Conservation (phyloP, 768 basidiomycete genomes). For the Boletus barrowsii region DNA sequence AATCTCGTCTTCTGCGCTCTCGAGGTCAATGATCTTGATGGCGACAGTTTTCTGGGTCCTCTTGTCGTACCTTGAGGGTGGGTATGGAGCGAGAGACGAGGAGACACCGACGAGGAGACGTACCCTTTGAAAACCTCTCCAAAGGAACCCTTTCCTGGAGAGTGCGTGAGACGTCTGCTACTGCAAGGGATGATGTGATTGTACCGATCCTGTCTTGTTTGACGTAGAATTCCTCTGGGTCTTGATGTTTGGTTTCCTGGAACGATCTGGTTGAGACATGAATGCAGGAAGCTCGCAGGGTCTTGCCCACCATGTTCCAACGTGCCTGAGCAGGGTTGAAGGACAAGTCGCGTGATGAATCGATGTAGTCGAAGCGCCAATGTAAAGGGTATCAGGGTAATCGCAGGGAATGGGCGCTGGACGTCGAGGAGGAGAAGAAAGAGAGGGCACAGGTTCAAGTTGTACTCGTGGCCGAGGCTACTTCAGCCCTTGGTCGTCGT, state of each 20-base stretch:
- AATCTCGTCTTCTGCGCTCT: constrained; percentile 99
- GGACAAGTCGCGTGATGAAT: constrained; percentile 13
- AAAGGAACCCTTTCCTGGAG: constrained; percentile 92
- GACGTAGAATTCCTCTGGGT: constrained; percentile 97
- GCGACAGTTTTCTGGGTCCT: constrained; percentile 95
- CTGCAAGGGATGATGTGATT: constrained; percentile 20
- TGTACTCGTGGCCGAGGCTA: constrained; percentile 10
- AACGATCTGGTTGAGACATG: constrained; percentile 7
- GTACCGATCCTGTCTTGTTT: constrained; percentile 95
- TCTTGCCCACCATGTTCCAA: constrained; percentile 22
- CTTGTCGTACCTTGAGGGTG: constrained; percentile 77
- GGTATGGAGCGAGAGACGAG: constrained; percentile 5
- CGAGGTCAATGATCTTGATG: constrained; percentile 99
- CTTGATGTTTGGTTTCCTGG: constrained; percentile 69
- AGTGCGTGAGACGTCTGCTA: constrained; percentile 17
- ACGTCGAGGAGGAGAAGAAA: constrained; percentile 10
- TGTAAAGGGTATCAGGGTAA: constrained; percentile 4
- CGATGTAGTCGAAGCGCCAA: background rate
- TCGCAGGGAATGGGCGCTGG: background rate
- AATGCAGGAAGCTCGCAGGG: background rate
- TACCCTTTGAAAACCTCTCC: constrained; percentile 99
- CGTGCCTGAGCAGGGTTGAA: background rate
- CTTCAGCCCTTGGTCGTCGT: constrained; percentile 8
- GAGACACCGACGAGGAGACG: constrained; percentile 20
- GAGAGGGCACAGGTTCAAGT: background rate